These are phyloP conservation scores for Phytopythium ostracodes DNA, from an alignment of 352 stramenopile species.

Conservation along the genomic window DNA sequence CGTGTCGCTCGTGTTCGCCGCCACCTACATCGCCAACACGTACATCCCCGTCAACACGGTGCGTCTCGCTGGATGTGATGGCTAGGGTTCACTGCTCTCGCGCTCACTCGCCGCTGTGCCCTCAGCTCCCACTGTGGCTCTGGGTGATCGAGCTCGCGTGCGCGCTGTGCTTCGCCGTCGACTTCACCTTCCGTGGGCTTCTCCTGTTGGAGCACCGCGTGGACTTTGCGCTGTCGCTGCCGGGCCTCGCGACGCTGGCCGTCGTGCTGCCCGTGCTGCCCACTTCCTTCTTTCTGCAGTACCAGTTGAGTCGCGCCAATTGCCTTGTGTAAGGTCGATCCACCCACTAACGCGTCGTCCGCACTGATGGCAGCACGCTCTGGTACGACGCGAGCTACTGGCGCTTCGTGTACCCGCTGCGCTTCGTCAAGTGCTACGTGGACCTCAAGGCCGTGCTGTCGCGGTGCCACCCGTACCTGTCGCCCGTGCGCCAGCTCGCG, in stretches of 20 bases:
- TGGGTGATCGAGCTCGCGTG: conserved; percentile 71
- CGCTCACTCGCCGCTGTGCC: not conserved
- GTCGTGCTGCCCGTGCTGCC: conserved; percentile 77
- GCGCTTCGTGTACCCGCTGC: conserved; percentile 81
- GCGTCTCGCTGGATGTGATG: no score
- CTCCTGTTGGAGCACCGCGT: conserved; percentile 61
- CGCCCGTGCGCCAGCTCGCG: conserved; percentile 75
- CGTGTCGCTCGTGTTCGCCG: conserved; percentile 55
- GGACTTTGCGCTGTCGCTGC: conserved; percentile 63
- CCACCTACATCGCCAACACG: conserved; percentile 71
- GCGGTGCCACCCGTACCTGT: conserved; percentile 75
- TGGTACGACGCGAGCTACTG: conserved; percentile 76
- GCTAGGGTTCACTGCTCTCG: no score
- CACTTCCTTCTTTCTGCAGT: conserved; percentile 62
- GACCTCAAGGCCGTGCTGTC: conserved; percentile 69
- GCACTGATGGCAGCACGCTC: conserved; percentile 38
- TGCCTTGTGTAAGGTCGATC: conserved; percentile 3
- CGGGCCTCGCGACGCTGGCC: conserved; percentile 46
- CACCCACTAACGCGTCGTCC: not conserved
- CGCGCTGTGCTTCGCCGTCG: conserved; percentile 52
- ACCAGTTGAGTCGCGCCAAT: conserved; percentile 49
- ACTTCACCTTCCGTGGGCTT: conserved; percentile 71
- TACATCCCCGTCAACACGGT: conserved; percentile 67
- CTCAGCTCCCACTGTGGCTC: conserved; percentile 57
- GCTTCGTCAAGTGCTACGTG: conserved; percentile 82